A percentile compares a stretch with the other conserved stretches of the same genome.
phyloP scores from a whole-genome alignment of 352 stramenopile species.

The Globisporangium barbulae region DNA sequence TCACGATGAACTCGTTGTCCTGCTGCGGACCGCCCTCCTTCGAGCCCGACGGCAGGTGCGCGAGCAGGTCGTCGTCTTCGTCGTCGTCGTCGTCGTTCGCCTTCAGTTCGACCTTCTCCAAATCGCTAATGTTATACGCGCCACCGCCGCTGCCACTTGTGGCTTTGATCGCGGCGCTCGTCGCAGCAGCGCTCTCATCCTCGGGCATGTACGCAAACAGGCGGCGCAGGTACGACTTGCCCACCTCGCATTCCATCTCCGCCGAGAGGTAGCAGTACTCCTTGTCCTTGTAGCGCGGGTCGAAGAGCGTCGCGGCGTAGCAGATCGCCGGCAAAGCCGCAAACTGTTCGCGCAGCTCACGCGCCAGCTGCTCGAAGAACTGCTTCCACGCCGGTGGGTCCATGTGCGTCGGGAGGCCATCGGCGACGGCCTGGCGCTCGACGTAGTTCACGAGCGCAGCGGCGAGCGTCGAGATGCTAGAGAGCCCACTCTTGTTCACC shows the following conservation, averaged over 20 bases:
- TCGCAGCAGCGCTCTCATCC: conserved; percentile 19
- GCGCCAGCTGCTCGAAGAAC: conserved; percentile 57
- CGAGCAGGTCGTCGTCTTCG: conserved; percentile 70
- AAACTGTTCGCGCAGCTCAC: conserved; percentile 58
- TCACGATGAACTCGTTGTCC: conserved; percentile 50
- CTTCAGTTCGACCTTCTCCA: conserved; percentile 23
- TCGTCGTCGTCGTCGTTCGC: conserved; percentile 36
- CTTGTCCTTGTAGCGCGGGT: conserved; percentile 79
- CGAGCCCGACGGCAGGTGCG: conserved; percentile 55
- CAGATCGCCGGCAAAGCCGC: conserved; percentile 44
- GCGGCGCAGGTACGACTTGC: conserved; percentile 51
- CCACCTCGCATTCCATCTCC: conserved; percentile 49
- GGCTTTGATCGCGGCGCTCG: conserved; percentile 22
- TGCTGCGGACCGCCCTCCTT: conserved; percentile 37
- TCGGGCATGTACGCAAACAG: conserved; percentile 45
- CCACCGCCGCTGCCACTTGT: conserved; percentile 10
- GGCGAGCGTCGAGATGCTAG: conserved; percentile 73
- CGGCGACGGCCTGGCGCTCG: conserved; percentile 48
- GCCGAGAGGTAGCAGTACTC: conserved; percentile 72
- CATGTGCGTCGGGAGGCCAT: conserved; percentile 31
- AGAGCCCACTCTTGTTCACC: conserved; percentile 66
- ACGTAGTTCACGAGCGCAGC: conserved; percentile 63
- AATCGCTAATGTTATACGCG: conserved; percentile 20
- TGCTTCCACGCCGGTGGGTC: conserved; percentile 46
- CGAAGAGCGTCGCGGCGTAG: conserved; percentile 70